Evolutionary conservation across 768 basidiomycete species (phyloP).

Genomic region (Boletus eberwhitei): DNA sequence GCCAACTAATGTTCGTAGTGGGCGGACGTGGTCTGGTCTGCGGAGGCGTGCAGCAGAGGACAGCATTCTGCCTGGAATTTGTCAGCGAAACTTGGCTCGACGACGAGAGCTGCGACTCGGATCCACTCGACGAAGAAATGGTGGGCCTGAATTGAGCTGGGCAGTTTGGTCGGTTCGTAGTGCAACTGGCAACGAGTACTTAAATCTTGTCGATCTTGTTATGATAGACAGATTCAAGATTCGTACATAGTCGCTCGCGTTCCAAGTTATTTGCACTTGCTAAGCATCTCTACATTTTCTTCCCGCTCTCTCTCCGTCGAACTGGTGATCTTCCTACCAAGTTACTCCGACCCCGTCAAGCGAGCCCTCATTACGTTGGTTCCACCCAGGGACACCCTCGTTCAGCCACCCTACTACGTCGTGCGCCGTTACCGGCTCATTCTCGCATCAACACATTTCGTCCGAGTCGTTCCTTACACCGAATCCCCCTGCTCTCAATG

Average conservation of each 20-base stretch:
- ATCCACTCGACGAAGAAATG: too few species aligned
- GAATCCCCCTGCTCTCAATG: slow-evolving; percentile 5
- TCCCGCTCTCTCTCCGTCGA: neutral
- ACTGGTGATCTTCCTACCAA: too few species aligned
- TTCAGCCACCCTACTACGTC: neutral
- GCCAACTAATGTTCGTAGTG: slow-evolving; percentile 31
- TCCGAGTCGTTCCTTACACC: neutral
- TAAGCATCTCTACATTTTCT: neutral
- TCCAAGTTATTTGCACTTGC: neutral
- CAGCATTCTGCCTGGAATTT: slow-evolving; percentile 8
- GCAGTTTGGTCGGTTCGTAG: neutral
- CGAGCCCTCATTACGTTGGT: neutral
- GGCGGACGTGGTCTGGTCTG: slow-evolving; percentile 25
- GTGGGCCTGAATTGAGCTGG: neutral
- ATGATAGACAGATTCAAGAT: neutral
- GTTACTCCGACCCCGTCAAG: neutral
- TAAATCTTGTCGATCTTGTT: neutral
- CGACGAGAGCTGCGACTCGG: neutral
- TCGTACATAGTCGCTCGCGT: neutral
- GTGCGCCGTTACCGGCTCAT: neutral
- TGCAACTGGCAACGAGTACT: neutral
- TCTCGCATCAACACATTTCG: neutral
- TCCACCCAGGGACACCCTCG: neutral
- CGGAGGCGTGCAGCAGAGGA: slow-evolving; percentile 21
- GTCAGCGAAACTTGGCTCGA: neutral